These are phyloP conservation scores for Eucommia ulmoides DNA, from an alignment of 257 asterid species.

Conservation along the genomic window DNA sequence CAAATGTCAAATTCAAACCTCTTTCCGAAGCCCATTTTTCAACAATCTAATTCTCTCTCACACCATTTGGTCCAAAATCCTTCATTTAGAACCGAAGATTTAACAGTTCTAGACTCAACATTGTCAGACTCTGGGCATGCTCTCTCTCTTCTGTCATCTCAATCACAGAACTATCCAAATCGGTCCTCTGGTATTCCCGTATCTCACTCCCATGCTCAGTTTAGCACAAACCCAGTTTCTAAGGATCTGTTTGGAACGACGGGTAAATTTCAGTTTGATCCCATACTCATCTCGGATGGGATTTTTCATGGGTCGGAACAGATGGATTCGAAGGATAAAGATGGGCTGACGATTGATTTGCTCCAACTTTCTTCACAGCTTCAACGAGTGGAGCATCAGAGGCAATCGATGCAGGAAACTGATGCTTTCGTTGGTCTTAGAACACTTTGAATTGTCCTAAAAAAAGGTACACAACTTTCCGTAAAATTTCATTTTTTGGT, in stretches of 20 bases:
- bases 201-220: slow-evolving; percentile 12
- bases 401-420: slow-evolving; percentile 20
- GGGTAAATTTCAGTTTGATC: slow-evolving; percentile 20
- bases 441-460: slow-evolving; percentile 10
- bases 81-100: slow-evolving; percentile 14
- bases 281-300: slow-evolving; percentile 17
- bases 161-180: slow-evolving; percentile 14
- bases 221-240: slow-evolving; percentile 12
- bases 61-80: slow-evolving; percentile 12
- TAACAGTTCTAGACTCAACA: slow-evolving; percentile 17
- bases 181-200: slow-evolving; percentile 11
- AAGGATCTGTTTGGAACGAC: slow-evolving; percentile 14
- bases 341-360: slow-evolving; percentile 24
- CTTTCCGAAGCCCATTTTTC: slow-evolving; percentile 8
- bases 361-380: slow-evolving; percentile 30
- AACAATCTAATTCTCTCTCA: slow-evolving; percentile 12
- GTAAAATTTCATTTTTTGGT: no score
- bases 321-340: slow-evolving; percentile 12
- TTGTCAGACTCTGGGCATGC: slow-evolving; percentile 25
- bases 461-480: neutral
- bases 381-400: slow-evolving; percentile 28
- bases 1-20: slow-evolving; percentile 10
- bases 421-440: slow-evolving; percentile 21
- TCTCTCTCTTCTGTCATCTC: slow-evolving; percentile 51
- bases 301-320: slow-evolving; percentile 10